Conservation (phyloP, 2,329 filamentous ascomycete genomes). For the Fusarium floridanum region DNA sequence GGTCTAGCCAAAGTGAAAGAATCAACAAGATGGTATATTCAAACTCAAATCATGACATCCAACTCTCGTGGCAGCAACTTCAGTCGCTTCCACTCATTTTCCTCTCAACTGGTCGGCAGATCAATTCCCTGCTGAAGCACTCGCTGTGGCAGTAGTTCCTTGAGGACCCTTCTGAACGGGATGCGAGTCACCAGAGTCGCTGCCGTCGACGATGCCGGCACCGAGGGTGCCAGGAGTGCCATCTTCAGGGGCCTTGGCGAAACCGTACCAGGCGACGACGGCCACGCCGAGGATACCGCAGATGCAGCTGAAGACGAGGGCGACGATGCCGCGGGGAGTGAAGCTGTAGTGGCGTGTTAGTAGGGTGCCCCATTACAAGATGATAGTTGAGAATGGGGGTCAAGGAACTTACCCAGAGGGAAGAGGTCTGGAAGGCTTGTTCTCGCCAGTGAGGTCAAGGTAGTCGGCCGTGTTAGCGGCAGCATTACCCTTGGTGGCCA, state of each 20-base stretch:
- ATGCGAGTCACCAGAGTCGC: constrained; percentile 24
- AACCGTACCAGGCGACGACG: constrained; percentile 76
- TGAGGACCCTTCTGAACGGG: constrained; percentile 25
- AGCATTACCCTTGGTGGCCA: constrained; percentile 76
- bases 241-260: constrained; percentile 32
- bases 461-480: constrained; percentile 76
- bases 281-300: constrained; percentile 76
- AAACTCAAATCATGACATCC: not conserved
- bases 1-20: constrained; percentile 5
- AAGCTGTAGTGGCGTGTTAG: constrained; percentile 59
- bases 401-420: constrained; percentile 70
- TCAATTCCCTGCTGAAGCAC: not conserved
- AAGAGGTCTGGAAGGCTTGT: constrained; percentile 65
- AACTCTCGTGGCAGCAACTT: not conserved
- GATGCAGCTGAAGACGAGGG: constrained; percentile 79
- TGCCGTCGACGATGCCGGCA: constrained; percentile 33
- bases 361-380: not conserved
- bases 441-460: constrained; percentile 74
- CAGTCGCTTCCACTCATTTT: not conserved
- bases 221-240: constrained; percentile 30
- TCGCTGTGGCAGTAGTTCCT: constrained; percentile 22
- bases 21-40: constrained; percentile 27
- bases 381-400: not conserved
- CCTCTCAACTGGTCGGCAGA: not conserved
- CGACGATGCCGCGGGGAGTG: constrained; percentile 78